Evolutionary conservation across 2,329 filamentous ascomycete species (phyloP).

Genomic region (Aspergillus sp.): DNA sequence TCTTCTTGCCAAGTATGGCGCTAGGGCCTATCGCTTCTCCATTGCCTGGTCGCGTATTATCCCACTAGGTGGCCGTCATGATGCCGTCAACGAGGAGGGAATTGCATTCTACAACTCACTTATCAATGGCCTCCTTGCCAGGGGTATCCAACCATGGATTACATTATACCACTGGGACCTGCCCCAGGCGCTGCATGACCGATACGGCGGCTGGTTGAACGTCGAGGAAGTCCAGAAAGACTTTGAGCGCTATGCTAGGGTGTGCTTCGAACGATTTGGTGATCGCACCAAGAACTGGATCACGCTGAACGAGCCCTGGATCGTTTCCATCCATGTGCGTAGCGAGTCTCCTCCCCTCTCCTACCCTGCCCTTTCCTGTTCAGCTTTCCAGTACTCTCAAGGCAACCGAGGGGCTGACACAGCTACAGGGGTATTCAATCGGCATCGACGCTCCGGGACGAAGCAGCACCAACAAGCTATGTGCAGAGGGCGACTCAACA

Average conservation of each 20-base stretch:
- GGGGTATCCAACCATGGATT: conserved; percentile 46
- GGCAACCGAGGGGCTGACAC: no score
- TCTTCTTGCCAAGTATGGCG: conserved; percentile 34
- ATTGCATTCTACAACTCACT: conserved; percentile 52
- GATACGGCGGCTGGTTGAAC: conserved; percentile 36
- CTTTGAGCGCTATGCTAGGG: conserved; percentile 31
- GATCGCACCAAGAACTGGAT: conserved; percentile 38
- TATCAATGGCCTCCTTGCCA: conserved; percentile 45
- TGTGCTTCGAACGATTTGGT: conserved; percentile 37
- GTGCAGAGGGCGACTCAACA: conserved; percentile 1
- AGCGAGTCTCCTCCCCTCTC: no score
- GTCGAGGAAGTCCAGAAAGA: conserved; percentile 1
- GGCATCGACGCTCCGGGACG: no score
- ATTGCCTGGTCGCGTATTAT: conserved; percentile 54
- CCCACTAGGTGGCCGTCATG: conserved; percentile 48
- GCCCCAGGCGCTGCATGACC: conserved; percentile 41
- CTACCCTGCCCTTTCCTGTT: no score
- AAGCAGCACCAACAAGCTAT: no score
- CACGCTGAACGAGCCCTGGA: conserved; percentile 41
- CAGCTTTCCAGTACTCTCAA: no score
- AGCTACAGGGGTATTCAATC: no score
- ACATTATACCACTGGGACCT: conserved; percentile 51
- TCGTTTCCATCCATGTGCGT: conserved; percentile 35
- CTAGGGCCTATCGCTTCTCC: conserved; percentile 45
- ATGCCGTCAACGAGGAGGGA: conserved; percentile 49